Evolutionary conservation across 2,329 filamentous ascomycete genomes (phyloP), one percentile per base, ranked within the genome.

Genomic region (Emergomyces orientalis): DNA sequence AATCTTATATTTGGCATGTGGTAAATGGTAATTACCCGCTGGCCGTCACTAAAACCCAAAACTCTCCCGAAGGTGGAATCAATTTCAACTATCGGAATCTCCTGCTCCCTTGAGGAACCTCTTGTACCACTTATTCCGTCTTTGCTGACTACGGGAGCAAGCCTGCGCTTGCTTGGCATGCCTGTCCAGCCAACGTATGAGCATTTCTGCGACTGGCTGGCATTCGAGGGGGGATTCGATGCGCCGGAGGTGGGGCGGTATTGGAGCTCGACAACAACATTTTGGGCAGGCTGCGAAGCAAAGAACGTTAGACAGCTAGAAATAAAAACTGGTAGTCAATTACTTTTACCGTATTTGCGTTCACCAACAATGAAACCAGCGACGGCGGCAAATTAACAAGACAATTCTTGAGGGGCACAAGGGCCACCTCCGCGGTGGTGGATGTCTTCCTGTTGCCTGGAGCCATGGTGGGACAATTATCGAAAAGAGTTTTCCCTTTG

Each of bases 171-270:
- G 80, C 92, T 97, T 67, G 91, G 89, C 90, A 99, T 95, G 69
- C 94, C 94, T 13, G 94, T 97, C 94, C 94, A 99, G 74, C 94
- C 94, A 64, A 96, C 82, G 73, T 89, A 99, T 69, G 95, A 82
- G 57, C 90, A 95, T 71, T 83, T 84, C 69, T 86, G 84, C 60
- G 80, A 74, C 47, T 79, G 71, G 69, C 80, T 79, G 32, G 78
- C 71, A 67, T 80, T 78, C 58, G 75, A 72, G 60, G 79, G 70
- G 62, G 77, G 73, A 62, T 75, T 71, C 62, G 80, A 72, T 49
- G 83, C 74, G 27, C 82, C 78, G 49, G 81, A 74, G 51, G 84
- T 77, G 65, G 82, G 82, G 71, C 87, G 86, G 77, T 89, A 96
- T 73, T 83, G 88, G 67, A 99, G 83, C 78, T 99, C 94, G 74